phyloP scores from a whole-genome alignment of 2,329 filamentous ascomycete species.

The Colletotrichum orchidophilum region DNA sequence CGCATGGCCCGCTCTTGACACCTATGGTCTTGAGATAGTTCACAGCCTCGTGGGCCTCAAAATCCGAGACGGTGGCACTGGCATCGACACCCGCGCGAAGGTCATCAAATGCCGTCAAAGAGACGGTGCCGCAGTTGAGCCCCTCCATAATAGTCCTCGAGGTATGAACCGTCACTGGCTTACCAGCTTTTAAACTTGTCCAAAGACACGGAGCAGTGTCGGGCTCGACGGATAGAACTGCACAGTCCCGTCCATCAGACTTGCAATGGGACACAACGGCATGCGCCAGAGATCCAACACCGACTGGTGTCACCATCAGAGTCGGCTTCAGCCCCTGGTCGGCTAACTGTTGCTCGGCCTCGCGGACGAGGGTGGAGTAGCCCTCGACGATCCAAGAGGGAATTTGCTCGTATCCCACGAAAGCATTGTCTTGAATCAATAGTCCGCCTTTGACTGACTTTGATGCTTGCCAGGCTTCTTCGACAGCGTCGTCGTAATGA shows the following conservation, averaged over 20 bases:
- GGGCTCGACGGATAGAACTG: conserved; percentile 75
- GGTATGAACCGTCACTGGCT: conserved; percentile 61
- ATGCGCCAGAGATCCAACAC: conserved; percentile 78
- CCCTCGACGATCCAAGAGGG: conserved; percentile 82
- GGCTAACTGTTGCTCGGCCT: conserved; percentile 69
- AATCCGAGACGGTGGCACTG: conserved; percentile 67
- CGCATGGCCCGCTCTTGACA: conserved; percentile 69
- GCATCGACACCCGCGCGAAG: conserved; percentile 68
- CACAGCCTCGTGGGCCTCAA: conserved; percentile 68
- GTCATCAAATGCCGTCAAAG: conserved; percentile 70
- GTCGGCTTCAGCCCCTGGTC: conserved; percentile 46
- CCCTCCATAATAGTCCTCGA: conserved; percentile 76
- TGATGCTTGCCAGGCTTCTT: conserved; percentile 54
- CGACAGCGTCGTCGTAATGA: conserved; percentile 72
- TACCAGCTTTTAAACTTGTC: conserved; percentile 59
- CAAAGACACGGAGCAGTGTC: conserved; percentile 69
- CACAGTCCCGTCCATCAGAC: conserved; percentile 39
- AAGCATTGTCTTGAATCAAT: conserved; percentile 75
- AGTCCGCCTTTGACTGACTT: conserved; percentile 52
- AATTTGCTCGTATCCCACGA: conserved; percentile 72
- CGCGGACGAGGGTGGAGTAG: conserved; percentile 76
- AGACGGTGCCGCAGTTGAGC: conserved; percentile 77
- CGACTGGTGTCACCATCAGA: conserved; percentile 71
- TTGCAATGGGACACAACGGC: conserved; percentile 75
- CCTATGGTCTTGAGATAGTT: conserved; percentile 58